These are phyloP conservation scores for Pseudopyricularia javanii DNA, from an alignment of 2,329 filamentous ascomycete species.

Conservation along the genomic window DNA sequence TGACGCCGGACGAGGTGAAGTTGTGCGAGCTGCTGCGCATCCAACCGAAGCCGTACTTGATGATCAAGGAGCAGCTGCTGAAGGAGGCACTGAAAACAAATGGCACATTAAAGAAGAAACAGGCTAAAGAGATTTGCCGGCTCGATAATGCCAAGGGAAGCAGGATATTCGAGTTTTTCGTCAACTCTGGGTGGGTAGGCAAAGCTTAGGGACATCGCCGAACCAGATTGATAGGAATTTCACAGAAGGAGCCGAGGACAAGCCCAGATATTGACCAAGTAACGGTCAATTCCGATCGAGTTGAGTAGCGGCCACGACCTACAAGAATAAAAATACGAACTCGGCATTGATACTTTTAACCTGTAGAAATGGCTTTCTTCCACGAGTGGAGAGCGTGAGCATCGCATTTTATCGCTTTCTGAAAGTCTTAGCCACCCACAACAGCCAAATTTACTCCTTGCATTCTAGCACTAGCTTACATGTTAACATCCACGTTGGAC, in stretches of 20 bases:
- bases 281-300: neutral
- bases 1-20: slow-evolving; percentile 74
- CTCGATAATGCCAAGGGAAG: slow-evolving; percentile 78
- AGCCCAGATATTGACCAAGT: neutral
- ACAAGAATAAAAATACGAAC: too few relatives aligned
- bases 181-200: slow-evolving; percentile 82
- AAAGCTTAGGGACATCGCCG: slow-evolving; percentile 45
- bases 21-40: slow-evolving; percentile 75
- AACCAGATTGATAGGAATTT: neutral
- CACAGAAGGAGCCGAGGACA: neutral
- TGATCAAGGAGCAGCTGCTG: slow-evolving; percentile 86
- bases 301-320: too few relatives aligned
- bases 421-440: too few relatives aligned
- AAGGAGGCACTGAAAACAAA: slow-evolving; percentile 84
- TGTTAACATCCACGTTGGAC: too few relatives aligned
- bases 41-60: slow-evolving; percentile 87
- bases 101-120: slow-evolving; percentile 84
- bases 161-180: slow-evolving; percentile 88
- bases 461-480: too few relatives aligned
- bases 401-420: too few relatives aligned
- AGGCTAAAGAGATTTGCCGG: slow-evolving; percentile 72
- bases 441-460: too few relatives aligned
- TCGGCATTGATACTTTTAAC: too few relatives aligned
- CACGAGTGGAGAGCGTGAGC: too few relatives aligned
- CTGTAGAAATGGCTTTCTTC: too few relatives aligned